Conservation (phyloP, 192 early-diverging fungal species). For the Globomyces pollinis-pini region DNA sequence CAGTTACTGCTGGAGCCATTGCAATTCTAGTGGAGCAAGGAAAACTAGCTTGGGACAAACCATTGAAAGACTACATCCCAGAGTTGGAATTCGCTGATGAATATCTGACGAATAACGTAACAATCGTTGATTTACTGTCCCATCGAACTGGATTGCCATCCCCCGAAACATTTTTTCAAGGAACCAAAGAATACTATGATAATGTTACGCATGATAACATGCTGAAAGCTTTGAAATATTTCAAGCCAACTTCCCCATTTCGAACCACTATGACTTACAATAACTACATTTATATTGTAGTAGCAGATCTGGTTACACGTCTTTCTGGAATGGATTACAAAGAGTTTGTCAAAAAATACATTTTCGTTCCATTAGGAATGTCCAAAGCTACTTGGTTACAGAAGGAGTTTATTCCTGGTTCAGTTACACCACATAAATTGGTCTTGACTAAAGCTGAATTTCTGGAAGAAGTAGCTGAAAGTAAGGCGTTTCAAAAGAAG, state of each 20-base stretch:
- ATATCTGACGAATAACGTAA: slow-evolving; percentile 5
- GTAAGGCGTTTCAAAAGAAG: too few species aligned
- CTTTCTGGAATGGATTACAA: background rate
- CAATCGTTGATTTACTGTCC: slow-evolving; percentile 13
- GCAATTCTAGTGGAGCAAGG: background rate
- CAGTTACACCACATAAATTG: too few species aligned
- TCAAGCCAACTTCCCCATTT: background rate
- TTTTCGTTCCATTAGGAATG: background rate
- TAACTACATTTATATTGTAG: background rate
- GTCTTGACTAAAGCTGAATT: too few species aligned
- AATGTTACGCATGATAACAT: too few species aligned
- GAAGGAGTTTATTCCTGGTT: too few species aligned
- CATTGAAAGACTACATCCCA: background rate
- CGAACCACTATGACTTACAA: background rate
- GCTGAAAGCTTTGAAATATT: background rate
- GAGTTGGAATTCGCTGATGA: background rate
- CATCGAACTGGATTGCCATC: slow-evolving; percentile 13
- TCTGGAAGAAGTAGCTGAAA: too few species aligned
- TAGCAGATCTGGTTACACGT: background rate
- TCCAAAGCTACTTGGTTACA: too few species aligned
- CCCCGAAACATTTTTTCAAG: slow-evolving; percentile 7
- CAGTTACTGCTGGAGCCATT: background rate
- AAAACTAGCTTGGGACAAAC: background rate
- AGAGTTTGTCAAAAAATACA: background rate
- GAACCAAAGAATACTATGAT: too few species aligned